Percentiles rank a stretch among this genome's conserved stretches.
phyloP scores from a whole-genome alignment of 345 rosid species.

The Abelmoschus esculentus region DNA sequence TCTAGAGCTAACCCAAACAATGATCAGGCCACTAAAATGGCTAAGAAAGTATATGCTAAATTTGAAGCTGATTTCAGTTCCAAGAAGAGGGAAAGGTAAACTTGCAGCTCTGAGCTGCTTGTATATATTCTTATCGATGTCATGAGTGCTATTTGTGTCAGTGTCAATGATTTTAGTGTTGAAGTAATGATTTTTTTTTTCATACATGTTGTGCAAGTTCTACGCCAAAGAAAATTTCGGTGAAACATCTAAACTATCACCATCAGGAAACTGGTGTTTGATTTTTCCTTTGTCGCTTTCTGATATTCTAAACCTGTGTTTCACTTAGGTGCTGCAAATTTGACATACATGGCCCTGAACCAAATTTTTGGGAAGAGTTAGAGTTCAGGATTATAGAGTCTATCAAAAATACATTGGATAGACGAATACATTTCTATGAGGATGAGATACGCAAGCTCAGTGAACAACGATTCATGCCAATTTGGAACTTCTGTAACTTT shows the following conservation, averaged over 20 bases:
- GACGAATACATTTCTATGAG: constrained; percentile 86
- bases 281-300: not conserved
- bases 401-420: constrained; percentile 77
- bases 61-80: constrained; percentile 1
- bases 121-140: not conserved
- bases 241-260: not conserved
- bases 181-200: not conserved
- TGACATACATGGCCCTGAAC: not conserved
- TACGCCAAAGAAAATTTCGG: not conserved
- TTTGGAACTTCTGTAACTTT: constrained; percentile 97
- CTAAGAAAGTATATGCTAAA: not conserved
- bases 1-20: not conserved
- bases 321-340: constrained; percentile 2
- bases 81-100: constrained; percentile 1
- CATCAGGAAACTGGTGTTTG: not conserved
- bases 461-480: constrained; percentile 87
- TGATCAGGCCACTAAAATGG: not conserved
- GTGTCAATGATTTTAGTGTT: not conserved
- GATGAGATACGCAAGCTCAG: constrained; percentile 94
- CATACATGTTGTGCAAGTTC: not conserved
- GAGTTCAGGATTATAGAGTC: constrained; percentile 48
- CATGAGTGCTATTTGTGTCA: not conserved
- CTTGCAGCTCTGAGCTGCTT: not conserved
- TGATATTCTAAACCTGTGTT: not conserved
- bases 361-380: not conserved